Conservation (phyloP, 257 asterid species). For the Euphrasia confusa region DNA sequence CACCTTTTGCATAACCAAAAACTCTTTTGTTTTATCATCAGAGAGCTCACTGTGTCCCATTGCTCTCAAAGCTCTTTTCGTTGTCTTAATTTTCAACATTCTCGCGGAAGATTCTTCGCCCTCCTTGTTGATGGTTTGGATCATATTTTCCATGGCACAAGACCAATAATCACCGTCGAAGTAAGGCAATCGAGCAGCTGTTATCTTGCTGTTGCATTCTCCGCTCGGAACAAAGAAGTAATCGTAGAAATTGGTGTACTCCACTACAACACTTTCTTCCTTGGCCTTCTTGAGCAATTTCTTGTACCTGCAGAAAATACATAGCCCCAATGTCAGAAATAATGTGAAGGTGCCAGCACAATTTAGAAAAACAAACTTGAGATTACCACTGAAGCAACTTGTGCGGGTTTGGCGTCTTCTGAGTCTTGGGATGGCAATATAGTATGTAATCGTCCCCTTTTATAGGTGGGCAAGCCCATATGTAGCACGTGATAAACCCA, state of each 20-base stretch:
- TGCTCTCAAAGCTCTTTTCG: slow-evolving; percentile 49
- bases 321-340: no score
- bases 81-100: slow-evolving; percentile 29
- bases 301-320: slow-evolving; percentile 30
- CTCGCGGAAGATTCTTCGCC: slow-evolving; percentile 31
- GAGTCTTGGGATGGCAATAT: slow-evolving; percentile 71
- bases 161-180: slow-evolving; percentile 77
- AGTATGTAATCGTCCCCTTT: slow-evolving; percentile 74
- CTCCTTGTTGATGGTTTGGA: slow-evolving; percentile 34
- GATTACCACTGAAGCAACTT: slow-evolving; percentile 53
- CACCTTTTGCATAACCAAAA: slow-evolving; percentile 67
- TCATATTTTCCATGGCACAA: slow-evolving; percentile 45
- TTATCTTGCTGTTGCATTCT: slow-evolving; percentile 45
- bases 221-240: slow-evolving; percentile 47
- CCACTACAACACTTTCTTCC: slow-evolving; percentile 54
- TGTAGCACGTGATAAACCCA: slow-evolving; percentile 63
- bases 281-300: slow-evolving; percentile 53
- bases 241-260: slow-evolving; percentile 49
- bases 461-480: slow-evolving; percentile 87
- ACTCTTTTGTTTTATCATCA: slow-evolving; percentile 44
- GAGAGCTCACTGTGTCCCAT: slow-evolving; percentile 53
- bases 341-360: no score
- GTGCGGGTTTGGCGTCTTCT: slow-evolving; percentile 52
- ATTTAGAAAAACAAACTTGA: no score
- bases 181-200: slow-evolving; percentile 70